Evolutionary conservation across 2,329 filamentous ascomycete species (phyloP).

Genomic region (Phaeosphaeria sp.): DNA sequence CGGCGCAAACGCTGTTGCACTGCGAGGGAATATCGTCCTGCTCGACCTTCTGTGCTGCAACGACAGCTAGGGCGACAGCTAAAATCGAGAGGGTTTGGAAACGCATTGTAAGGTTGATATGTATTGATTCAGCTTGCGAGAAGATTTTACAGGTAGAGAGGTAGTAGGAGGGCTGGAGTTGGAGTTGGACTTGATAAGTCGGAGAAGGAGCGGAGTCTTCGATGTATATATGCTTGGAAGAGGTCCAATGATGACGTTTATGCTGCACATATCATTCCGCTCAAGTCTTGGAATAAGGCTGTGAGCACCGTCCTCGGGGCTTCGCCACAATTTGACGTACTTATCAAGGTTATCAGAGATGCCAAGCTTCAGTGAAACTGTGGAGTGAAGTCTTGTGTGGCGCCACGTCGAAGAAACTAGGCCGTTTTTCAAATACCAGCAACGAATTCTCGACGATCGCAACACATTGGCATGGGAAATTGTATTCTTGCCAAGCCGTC

Average conservation of each 20-base stretch:
- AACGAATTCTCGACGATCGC: neutral
- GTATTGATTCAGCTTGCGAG: too few relatives aligned
- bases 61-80: neutral
- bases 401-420: neutral
- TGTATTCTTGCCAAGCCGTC: too few relatives aligned
- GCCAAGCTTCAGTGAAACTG: neutral
- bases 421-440: neutral
- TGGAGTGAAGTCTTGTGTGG: neutral
- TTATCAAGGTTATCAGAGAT: neutral
- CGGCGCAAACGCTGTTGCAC: neutral
- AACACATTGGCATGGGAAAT: too few relatives aligned
- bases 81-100: neutral
- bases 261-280: neutral
- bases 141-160: neutral
- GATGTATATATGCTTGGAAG: neutral
- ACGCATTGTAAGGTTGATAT: neutral
- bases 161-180: neutral
- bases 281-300: neutral
- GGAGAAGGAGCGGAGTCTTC: neutral
- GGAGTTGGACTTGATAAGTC: neutral
- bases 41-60: neutral
- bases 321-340: neutral
- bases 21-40: neutral
- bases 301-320: neutral
- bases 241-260: neutral